A percentile compares a stretch with the other conserved stretches of the same genome.
phyloP scores from a whole-genome alignment of 768 basidiomycete species.

The Pleurotus platypus region DNA sequence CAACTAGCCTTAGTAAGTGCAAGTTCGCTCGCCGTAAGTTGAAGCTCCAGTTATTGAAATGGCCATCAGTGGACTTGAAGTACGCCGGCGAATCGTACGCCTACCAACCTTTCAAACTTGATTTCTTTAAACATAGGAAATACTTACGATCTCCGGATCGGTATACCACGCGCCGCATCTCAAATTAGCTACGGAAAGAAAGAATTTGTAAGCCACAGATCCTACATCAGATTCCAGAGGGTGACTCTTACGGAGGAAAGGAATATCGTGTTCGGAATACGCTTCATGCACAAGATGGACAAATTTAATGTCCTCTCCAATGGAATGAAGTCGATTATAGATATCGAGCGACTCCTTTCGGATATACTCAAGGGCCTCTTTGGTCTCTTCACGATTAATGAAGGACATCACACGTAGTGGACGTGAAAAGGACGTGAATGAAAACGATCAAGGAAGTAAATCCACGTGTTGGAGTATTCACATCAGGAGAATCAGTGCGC shows the following conservation, averaged over 20 bases:
- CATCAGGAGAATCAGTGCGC: too few species aligned
- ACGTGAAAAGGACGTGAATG: too few species aligned
- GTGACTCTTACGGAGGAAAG: conserved; percentile 46
- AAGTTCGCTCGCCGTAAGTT: conserved; percentile 83
- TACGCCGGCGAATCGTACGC: conserved; percentile 53
- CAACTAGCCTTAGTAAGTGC: conserved; percentile 62
- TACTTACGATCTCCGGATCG: conserved; percentile 57
- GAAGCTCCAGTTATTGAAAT: conserved; percentile 82
- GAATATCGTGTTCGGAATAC: conserved; percentile 39
- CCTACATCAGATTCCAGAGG: not conserved
- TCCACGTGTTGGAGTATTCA: too few species aligned
- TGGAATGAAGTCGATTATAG: conserved; percentile 86
- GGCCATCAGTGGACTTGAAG: conserved; percentile 93
- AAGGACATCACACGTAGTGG: too few species aligned
- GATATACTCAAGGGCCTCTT: conserved; percentile 42
- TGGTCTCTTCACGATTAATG: not conserved
- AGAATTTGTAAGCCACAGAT: not conserved
- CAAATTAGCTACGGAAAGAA: conserved; percentile 63
- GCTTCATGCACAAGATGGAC: conserved; percentile 49
- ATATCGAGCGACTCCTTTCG: conserved; percentile 72
- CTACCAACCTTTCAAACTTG: conserved; percentile 14
- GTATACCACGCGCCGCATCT: conserved; percentile 95
- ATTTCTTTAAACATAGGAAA: not conserved
- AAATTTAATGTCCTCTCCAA: conserved; percentile 72
- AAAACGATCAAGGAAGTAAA: too few species aligned